Evolutionary conservation across 1,284 basidiomycete species (phyloP).

Genomic region (Golubevia pallescens): DNA sequence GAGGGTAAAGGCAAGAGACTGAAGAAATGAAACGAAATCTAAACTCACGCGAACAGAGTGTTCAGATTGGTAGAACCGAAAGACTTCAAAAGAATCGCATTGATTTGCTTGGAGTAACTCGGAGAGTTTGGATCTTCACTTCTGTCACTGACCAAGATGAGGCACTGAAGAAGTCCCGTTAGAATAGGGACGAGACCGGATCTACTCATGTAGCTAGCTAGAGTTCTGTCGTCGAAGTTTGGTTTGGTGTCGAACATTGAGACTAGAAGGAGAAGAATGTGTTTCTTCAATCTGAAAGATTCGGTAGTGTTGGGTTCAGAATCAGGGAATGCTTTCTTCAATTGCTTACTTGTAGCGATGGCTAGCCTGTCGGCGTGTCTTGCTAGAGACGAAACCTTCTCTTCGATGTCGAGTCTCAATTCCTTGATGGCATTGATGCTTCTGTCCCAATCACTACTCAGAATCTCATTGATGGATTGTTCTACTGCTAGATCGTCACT

Average conservation of each 20-base stretch:
- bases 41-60: slow-evolving; percentile 32
- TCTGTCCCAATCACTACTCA: slow-evolving; percentile 80
- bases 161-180: slow-evolving; percentile 43
- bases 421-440: slow-evolving; percentile 94
- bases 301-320: too few species aligned
- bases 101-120: slow-evolving; percentile 54
- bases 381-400: slow-evolving; percentile 26
- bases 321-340: slow-evolving; percentile 4
- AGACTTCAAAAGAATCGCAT: slow-evolving; percentile 54
- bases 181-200: slow-evolving; percentile 30
- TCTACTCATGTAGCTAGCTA: slow-evolving; percentile 40
- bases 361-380: slow-evolving; percentile 69
- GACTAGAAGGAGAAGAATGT: slow-evolving; percentile 39
- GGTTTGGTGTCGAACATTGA: slow-evolving; percentile 40
- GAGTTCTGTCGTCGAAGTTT: slow-evolving; percentile 33
- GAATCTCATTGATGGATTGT: slow-evolving; percentile 67
- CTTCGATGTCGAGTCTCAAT: slow-evolving; percentile 56
- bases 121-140: slow-evolving; percentile 38
- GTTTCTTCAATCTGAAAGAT: slow-evolving; percentile 22
- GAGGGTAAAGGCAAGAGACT: not conserved
- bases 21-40: not conserved
- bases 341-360: slow-evolving; percentile 17
- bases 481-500: slow-evolving; percentile 26
- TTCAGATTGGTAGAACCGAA: slow-evolving; percentile 57
- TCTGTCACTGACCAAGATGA: slow-evolving; percentile 41